Percentiles rank a stretch among this genome's conserved stretches.
These are phyloP conservation scores for Pontederia paniculata DNA, from an alignment of 176 grass and related monocot species.

Conservation along the genomic window DNA sequence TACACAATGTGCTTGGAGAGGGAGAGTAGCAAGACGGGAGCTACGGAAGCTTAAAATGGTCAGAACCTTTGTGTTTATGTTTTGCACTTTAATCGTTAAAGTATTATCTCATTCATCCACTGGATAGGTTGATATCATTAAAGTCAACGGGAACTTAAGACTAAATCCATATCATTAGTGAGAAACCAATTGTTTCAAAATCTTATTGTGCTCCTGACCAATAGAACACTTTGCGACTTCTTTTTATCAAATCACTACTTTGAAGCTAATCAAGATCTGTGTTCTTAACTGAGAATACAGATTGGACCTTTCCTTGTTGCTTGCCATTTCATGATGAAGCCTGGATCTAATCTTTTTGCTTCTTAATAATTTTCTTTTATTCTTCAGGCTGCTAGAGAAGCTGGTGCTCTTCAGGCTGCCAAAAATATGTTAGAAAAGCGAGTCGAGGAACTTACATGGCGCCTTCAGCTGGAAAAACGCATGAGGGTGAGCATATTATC, in stretches of 20 bases:
- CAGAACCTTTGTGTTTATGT: not conserved
- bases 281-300: not conserved
- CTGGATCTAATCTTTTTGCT: constrained; percentile 5
- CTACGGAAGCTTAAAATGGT: constrained; percentile 97
- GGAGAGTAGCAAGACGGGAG: constrained; percentile 72
- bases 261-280: no score
- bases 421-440: constrained; percentile 97
- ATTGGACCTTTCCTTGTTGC: not conserved
- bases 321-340: constrained; percentile 11
- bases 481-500: constrained; percentile 52
- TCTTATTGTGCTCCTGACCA: no score
- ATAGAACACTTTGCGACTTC: no score
- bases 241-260: no score
- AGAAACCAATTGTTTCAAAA: no score
- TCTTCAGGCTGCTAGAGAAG: constrained; percentile 90
- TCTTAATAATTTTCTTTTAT: constrained; percentile 11
- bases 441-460: constrained; percentile 89
- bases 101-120: not conserved
- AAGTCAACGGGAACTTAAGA: not conserved
- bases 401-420: constrained; percentile 91
- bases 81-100: not conserved
- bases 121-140: not conserved
- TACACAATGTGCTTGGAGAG: constrained; percentile 91
- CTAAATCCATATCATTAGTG: no score
- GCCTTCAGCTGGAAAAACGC: constrained; percentile 87